Evolutionary conservation across 2,329 filamentous ascomycete species (phyloP).

Genomic region (Coleophoma crateriformis): DNA sequence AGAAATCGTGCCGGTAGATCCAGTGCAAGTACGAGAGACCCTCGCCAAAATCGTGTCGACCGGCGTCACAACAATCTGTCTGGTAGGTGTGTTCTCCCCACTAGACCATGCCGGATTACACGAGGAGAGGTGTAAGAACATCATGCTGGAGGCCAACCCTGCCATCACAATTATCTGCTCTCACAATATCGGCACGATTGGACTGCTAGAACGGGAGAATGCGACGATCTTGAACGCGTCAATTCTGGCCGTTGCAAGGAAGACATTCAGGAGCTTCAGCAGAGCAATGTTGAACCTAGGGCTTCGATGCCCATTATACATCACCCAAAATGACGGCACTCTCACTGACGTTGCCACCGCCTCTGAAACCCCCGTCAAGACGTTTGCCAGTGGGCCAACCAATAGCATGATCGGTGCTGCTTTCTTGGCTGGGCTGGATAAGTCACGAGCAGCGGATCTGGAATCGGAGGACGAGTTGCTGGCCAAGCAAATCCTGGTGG

Average conservation of each 20-base stretch:
- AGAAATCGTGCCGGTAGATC: constrained; percentile 33
- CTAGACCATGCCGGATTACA: constrained; percentile 35
- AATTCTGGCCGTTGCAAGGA: constrained; percentile 49
- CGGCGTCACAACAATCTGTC: constrained; percentile 32
- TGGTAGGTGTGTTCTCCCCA: constrained; percentile 41
- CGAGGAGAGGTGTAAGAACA: constrained; percentile 31
- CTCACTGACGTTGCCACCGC: constrained; percentile 45
- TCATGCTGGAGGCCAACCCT: constrained; percentile 23
- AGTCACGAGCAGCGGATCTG: neutral
- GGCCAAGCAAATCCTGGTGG: constrained; percentile 27
- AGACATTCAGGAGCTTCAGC: constrained; percentile 48
- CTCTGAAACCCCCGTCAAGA: constrained; percentile 48
- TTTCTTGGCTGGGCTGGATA: constrained; percentile 34
- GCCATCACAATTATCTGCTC: neutral
- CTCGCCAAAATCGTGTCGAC: constrained; percentile 28
- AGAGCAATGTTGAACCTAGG: constrained; percentile 41
- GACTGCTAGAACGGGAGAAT: constrained; percentile 38
- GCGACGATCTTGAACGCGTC: constrained; percentile 57
- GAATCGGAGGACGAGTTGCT: neutral
- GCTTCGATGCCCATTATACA: constrained; percentile 47
- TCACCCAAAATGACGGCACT: constrained; percentile 57
- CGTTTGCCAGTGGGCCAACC: constrained; percentile 54
- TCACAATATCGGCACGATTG: neutral
- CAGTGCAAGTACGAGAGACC: constrained; percentile 29
- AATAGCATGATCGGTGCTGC: constrained; percentile 57